Conservation (phyloP, 768 basidiomycete genomes). For the Pluteus cervinus region DNA sequence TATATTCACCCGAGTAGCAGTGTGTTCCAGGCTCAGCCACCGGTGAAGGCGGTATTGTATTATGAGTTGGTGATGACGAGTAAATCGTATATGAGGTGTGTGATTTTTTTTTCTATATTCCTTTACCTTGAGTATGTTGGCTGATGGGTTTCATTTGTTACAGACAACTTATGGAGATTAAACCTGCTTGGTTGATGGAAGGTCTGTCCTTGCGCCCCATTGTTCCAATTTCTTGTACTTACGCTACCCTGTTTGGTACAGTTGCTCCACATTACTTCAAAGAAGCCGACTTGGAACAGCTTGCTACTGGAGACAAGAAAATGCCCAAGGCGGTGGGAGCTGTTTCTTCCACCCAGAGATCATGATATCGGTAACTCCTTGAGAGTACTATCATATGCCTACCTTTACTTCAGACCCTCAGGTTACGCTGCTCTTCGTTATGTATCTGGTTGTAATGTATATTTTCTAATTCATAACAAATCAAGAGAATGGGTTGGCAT, state of each 20-base stretch:
- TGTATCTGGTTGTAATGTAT: too few relatives aligned
- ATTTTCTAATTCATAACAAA: too few relatives aligned
- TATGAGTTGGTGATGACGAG: slow-evolving; percentile 97
- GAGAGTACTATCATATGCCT: too few relatives aligned
- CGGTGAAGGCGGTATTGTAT: slow-evolving; percentile 84
- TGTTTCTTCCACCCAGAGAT: too few relatives aligned
- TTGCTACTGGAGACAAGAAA: slow-evolving; percentile 81
- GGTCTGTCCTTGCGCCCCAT: slow-evolving; percentile 37
- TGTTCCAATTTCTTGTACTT: slow-evolving; percentile 2
- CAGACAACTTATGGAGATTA: slow-evolving; percentile 97
- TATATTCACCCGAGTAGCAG: slow-evolving; percentile 96
- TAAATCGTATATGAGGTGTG: slow-evolving; percentile 88
- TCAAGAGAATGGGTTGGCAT: too few relatives aligned
- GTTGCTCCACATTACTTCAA: slow-evolving; percentile 98
- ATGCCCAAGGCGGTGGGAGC: slow-evolving; percentile 78
- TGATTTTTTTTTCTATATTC: slow-evolving; percentile 14
- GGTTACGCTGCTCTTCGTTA: too few relatives aligned
- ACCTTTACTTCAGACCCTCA: too few relatives aligned
- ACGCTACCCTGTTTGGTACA: slow-evolving; percentile 22
- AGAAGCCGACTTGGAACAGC: slow-evolving; percentile 71
- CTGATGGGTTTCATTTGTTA: slow-evolving; percentile 2
- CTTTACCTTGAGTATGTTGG: not conserved
- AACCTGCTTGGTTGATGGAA: slow-evolving; percentile 90
- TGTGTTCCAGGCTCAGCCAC: slow-evolving; percentile 93
- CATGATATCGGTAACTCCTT: too few relatives aligned